Conservation (phyloP, 2,329 filamentous ascomycete species). For the Septoria petroselini region DNA sequence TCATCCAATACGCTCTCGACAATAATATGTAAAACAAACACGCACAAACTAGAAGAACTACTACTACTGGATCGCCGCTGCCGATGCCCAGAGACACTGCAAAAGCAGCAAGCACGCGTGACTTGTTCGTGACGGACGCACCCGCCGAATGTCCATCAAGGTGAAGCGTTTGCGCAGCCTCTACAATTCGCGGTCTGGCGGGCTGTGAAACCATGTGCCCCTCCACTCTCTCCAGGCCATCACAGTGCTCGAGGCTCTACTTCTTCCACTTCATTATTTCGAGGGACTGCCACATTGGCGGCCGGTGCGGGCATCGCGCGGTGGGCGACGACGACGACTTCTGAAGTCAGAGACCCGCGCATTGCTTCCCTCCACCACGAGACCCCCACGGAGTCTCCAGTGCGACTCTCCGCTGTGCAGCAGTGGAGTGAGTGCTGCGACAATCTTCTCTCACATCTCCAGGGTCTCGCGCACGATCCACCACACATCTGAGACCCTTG, state of each 20-base stretch:
- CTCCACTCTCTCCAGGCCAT: constrained; percentile 14
- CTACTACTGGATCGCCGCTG: no score
- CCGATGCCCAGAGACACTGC: not conserved
- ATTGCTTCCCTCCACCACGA: no score
- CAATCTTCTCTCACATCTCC: not conserved
- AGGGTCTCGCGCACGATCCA: constrained; percentile 5
- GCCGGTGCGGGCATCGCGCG: no score
- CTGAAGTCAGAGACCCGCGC: no score
- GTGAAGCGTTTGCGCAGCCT: constrained; percentile 14
- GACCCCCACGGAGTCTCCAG: no score
- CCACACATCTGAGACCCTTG: not conserved
- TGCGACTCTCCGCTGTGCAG: no score
- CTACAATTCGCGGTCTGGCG: constrained; percentile 3
- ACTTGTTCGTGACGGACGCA: constrained; percentile 6
- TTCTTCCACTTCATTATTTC: not conserved
- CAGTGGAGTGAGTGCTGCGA: not conserved
- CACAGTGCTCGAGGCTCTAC: constrained; percentile 11
- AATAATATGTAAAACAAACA: no score
- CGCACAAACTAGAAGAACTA: no score
- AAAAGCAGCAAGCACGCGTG: constrained; percentile 1
- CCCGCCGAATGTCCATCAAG: constrained; percentile 21
- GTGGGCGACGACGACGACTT: no score
- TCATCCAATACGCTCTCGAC: no score
- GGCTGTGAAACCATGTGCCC: constrained; percentile 2
- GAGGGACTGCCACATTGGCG: no score